Percentiles rank a stretch among this genome's conserved stretches.
phyloP scores from a whole-genome alignment of 768 basidiomycete genomes.

The Amylocystis lapponica region DNA sequence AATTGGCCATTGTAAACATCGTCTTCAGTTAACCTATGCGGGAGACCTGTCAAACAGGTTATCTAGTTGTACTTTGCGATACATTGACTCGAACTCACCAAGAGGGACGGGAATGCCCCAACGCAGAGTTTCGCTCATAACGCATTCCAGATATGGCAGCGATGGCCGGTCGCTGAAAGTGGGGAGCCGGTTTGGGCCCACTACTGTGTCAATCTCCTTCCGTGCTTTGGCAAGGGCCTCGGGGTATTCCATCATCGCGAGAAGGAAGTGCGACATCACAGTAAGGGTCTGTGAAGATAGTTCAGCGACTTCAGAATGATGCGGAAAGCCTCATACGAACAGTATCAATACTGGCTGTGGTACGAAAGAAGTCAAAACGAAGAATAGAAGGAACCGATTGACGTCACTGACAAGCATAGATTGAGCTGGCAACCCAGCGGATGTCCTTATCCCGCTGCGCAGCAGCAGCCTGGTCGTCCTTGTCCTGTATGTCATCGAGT shows the following conservation, averaged over 20 bases:
- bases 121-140: conserved; percentile 15
- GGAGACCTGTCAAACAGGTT: conserved; percentile 6
- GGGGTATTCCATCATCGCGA: conserved; percentile 9
- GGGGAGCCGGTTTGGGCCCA: conserved; percentile 15
- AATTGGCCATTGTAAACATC: conserved; percentile 15
- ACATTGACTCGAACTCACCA: not conserved
- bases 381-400: not conserved
- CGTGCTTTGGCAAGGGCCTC: conserved; percentile 7
- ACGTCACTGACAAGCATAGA: not conserved
- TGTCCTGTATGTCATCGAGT: too few relatives aligned
- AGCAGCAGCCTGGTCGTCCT: not conserved
- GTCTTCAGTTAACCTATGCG: conserved; percentile 14
- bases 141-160: conserved; percentile 15
- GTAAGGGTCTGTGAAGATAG: conserved; percentile 3
- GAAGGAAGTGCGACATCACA: conserved; percentile 3
- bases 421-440: not conserved
- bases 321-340: not conserved
- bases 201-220: conserved; percentile 9
- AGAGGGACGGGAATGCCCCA: conserved; percentile 3
- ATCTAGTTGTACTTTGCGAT: not conserved
- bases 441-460: not conserved
- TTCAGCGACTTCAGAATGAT: not conserved
- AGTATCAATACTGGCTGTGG: not conserved
- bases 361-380: not conserved
- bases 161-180: conserved; percentile 10